Conservation (phyloP, 441 rosid species). For the Bocquillonia castaneifolia region DNA sequence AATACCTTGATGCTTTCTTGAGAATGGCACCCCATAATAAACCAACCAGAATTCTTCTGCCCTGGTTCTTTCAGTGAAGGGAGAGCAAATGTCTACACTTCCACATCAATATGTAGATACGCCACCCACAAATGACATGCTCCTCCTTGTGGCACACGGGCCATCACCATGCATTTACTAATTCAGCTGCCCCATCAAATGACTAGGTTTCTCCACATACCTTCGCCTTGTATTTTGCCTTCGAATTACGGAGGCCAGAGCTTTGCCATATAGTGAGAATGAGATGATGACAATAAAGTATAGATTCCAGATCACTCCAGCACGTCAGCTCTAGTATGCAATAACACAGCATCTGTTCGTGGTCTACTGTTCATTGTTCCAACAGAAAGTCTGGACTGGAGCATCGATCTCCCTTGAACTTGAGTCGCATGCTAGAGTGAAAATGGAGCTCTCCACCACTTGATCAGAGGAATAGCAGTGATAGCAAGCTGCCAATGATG, state of each 20-base stretch:
- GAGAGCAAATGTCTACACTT: too few species aligned
- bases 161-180: background rate
- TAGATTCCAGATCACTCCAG: background rate
- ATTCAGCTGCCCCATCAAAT: background rate
- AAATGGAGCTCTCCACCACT: background rate
- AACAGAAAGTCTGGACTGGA: background rate
- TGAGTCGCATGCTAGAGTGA: background rate
- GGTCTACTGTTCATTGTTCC: too few species aligned
- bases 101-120: too few species aligned
- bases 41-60: too few species aligned
- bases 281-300: too few species aligned
- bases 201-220: background rate
- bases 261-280: background rate
- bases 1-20: too few species aligned
- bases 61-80: too few species aligned
- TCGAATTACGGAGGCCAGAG: background rate
- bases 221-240: too few species aligned
- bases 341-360: background rate
- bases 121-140: background rate
- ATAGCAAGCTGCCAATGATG: background rate
- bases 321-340: background rate
- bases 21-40: too few species aligned
- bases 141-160: background rate
- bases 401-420: background rate
- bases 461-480: background rate